Evolutionary conservation across 2,329 filamentous ascomycete genomes (phyloP).

Genomic region (Plenodomus biglobosus): DNA sequence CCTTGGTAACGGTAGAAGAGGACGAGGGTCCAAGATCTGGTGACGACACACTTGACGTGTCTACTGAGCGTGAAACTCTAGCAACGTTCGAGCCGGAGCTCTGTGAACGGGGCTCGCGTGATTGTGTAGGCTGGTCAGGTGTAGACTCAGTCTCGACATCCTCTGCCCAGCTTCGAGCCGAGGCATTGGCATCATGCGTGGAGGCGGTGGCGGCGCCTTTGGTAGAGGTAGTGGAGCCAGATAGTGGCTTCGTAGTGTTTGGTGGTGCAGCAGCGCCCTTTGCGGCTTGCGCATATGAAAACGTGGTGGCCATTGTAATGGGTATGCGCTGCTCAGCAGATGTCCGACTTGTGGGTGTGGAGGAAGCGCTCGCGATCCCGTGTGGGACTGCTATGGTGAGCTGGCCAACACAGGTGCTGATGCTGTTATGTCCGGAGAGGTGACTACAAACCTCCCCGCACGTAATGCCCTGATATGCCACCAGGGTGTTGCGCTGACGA

Average conservation of each 20-base stretch:
- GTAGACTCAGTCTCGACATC: slow-evolving; percentile 48
- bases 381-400: slow-evolving; percentile 33
- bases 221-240: slow-evolving; percentile 47
- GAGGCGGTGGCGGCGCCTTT: slow-evolving; percentile 40
- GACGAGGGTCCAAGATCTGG: slow-evolving; percentile 58
- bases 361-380: slow-evolving; percentile 30
- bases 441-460: slow-evolving; percentile 46
- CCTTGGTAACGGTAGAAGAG: slow-evolving; percentile 57
- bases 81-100: slow-evolving; percentile 20
- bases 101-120: slow-evolving; percentile 25
- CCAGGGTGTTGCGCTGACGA: slow-evolving; percentile 19
- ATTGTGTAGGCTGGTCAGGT: slow-evolving; percentile 28
- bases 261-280: slow-evolving; percentile 66
- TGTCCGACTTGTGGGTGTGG: slow-evolving; percentile 8
- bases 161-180: slow-evolving; percentile 50
- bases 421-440: slow-evolving; percentile 46
- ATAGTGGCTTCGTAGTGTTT: slow-evolving; percentile 49
- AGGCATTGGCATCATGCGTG: slow-evolving; percentile 28
- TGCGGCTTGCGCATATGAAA: slow-evolving; percentile 95
- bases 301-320: slow-evolving; percentile 52
- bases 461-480: slow-evolving; percentile 24
- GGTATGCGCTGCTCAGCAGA: slow-evolving; percentile 7
- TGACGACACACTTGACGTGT: slow-evolving; percentile 47
- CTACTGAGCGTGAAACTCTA: slow-evolving; percentile 13
- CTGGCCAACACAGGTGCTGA: slow-evolving; percentile 33